These are phyloP conservation scores for Neospermospora avenae DNA, from an alignment of 2,329 filamentous ascomycete species.

Conservation along the genomic window DNA sequence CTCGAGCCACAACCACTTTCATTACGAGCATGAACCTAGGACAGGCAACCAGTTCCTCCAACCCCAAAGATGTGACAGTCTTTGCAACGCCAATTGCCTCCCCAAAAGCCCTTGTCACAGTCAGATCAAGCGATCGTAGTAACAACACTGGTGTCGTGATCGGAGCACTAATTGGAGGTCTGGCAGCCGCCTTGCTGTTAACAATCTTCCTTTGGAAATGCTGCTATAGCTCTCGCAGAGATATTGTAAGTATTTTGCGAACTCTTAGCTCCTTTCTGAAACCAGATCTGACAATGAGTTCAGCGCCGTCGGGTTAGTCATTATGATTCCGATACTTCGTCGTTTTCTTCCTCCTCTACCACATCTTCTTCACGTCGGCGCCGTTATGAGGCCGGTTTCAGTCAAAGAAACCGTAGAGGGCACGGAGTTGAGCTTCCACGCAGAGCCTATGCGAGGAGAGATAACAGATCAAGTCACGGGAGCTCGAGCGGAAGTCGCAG, in stretches of 20 bases:
- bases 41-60: slow-evolving; percentile 1
- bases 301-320: not conserved
- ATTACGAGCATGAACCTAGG: slow-evolving; percentile 14
- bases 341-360: not conserved
- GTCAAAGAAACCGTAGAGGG: not conserved
- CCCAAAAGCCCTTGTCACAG: not conserved
- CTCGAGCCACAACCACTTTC: slow-evolving; percentile 12
- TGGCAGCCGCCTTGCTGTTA: slow-evolving; percentile 34
- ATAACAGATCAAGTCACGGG: not conserved
- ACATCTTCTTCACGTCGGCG: not conserved
- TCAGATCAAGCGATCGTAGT: slow-evolving; percentile 2
- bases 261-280: not conserved
- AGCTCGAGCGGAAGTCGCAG: slow-evolving; percentile 2
- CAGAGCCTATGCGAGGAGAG: not conserved
- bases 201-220: slow-evolving; percentile 23
- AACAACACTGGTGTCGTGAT: slow-evolving; percentile 12
- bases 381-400: not conserved
- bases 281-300: not conserved
- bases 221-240: slow-evolving; percentile 1
- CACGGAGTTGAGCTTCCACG: not conserved
- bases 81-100: not conserved
- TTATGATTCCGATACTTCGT: slow-evolving; percentile 12
- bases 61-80: not conserved
- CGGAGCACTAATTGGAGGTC: slow-evolving; percentile 25
- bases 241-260: not conserved